A percentile compares a stretch with the other conserved stretches of the same genome.
These are phyloP conservation scores for Suillus clintonianus DNA, from an alignment of 768 basidiomycete genomes.

Conservation along the genomic window DNA sequence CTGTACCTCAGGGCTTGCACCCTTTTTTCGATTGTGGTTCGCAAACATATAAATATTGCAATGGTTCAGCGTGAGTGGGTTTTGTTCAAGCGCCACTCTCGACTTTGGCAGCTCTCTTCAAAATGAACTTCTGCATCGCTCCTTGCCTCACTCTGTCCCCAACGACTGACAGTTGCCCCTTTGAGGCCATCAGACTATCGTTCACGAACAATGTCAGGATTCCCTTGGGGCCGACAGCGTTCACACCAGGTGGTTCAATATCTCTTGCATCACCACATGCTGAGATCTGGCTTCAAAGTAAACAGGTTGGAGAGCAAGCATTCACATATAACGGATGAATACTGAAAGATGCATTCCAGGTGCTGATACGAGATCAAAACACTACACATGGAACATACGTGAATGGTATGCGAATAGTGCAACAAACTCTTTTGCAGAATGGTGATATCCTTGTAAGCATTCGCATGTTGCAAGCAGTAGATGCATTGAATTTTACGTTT, in stretches of 20 bases:
- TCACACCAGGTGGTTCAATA: slow-evolving; percentile 33
- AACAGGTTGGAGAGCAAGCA: slow-evolving; percentile 34
- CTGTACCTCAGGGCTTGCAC: background rate
- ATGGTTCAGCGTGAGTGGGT: background rate
- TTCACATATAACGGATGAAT: background rate
- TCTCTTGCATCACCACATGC: slow-evolving; percentile 46
- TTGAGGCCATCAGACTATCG: slow-evolving; percentile 37
- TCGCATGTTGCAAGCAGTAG: background rate
- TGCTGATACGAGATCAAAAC: slow-evolving; percentile 48
- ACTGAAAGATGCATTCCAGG: slow-evolving; percentile 29
- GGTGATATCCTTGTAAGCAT: slow-evolving; percentile 48
- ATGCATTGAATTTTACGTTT: slow-evolving; percentile 11
- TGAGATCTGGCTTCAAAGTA: slow-evolving; percentile 47
- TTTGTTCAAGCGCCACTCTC: background rate
- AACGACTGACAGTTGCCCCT: slow-evolving; percentile 38
- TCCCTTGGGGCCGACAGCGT: slow-evolving; percentile 35
- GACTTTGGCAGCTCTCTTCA: background rate
- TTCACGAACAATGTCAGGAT: slow-evolving; percentile 31
- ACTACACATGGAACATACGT: slow-evolving; percentile 51
- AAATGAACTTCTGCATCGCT: slow-evolving; percentile 26
- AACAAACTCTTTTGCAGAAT: slow-evolving; percentile 37
- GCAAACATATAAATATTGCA: background rate
- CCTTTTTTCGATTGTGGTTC: slow-evolving; percentile 3
- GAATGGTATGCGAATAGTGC: slow-evolving; percentile 43
- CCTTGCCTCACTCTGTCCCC: slow-evolving; percentile 38